Base-by-base conservation (phyloP, 768 basidiomycete species). In the Gymnopilus junonius region DNA sequence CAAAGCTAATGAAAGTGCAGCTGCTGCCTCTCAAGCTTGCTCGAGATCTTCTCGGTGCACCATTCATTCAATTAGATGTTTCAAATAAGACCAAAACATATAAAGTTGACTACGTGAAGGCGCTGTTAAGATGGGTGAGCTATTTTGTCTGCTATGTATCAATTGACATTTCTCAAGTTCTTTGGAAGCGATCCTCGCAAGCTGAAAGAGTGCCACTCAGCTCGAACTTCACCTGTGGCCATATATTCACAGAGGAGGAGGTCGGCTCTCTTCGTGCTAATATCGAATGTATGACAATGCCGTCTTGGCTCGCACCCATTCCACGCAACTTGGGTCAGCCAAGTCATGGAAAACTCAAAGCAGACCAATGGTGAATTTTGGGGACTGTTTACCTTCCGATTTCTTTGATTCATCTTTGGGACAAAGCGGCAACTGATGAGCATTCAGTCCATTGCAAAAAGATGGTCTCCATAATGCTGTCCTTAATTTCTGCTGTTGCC, bases 311-410 rank as follows among this genome's bases (percentile, higher is more conserved):
- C 2, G 63, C 63, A 11, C 64, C 64, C 2, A 61, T 71, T 2
- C 71, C 75, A 2, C 7, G 37, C 39, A 59, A 73, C 42, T 55
- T 73, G 23, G 70, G 71, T 15, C 43, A 65, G 17, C 53, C 67
- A 4, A 42, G 48, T 0, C 66, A 73, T 32, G 70, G 73, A n/a
- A 76, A 75, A 46, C 61, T 76, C 25, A 75, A 75, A 25, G 69
- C 77, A 7, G 74, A 77, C 54, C 64, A 79, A 65, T 83, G 80
- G 81, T 70, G 73, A 0, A 70, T 68, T 0, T 60, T 79, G 11
- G 73, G 75, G 25, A 69, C 71, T 0, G 50, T 76, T 8, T 62
- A 78, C 56, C 70, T 81, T 29, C 77, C 74, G 0, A 65, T 76
- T 12, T 71, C 77, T 2, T 66, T 82, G 1, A 64, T 74, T 21